Conservation (phyloP, 495 filamentous ascomycete species). For the Neurospora cerealis region DNA sequence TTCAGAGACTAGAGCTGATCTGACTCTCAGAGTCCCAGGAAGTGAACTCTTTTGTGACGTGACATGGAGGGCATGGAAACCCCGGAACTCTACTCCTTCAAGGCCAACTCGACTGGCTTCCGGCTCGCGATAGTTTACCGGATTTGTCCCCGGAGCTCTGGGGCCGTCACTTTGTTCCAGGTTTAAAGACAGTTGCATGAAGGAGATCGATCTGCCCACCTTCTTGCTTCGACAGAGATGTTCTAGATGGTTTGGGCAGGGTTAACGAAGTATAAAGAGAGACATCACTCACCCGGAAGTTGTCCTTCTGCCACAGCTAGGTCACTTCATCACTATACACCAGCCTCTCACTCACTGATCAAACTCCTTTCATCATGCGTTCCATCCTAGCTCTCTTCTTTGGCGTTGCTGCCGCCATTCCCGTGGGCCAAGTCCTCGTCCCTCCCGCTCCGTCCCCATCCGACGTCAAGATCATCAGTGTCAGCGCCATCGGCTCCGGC, state of each 20-base stretch:
- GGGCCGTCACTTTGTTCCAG: not conserved
- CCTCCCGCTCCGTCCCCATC: not conserved
- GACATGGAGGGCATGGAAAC: not conserved
- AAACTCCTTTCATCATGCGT: slow-evolving; percentile 11
- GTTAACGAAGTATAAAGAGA: not conserved
- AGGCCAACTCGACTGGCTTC: not conserved
- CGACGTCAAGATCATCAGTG: slow-evolving; percentile 18
- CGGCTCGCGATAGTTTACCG: not conserved
- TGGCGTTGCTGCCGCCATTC: slow-evolving; percentile 9
- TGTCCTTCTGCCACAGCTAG: not conserved
- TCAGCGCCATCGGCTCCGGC: slow-evolving; percentile 22
- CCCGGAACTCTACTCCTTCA: not conserved
- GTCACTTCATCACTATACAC: not conserved
- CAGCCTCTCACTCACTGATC: not conserved
- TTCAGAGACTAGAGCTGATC: not conserved
- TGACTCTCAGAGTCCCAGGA: not conserved
- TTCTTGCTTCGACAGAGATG: not conserved
- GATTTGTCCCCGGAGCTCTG: not conserved
- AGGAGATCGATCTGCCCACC: not conserved
- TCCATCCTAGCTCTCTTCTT: slow-evolving; percentile 8
- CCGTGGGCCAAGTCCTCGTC: slow-evolving; percentile 1
- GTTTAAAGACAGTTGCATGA: not conserved
- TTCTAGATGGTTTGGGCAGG: not conserved
- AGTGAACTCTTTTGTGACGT: not conserved
- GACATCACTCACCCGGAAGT: not conserved